phyloP scores from a whole-genome alignment of 1,284 basidiomycete species.

The Melampsora larici-populina region DNA sequence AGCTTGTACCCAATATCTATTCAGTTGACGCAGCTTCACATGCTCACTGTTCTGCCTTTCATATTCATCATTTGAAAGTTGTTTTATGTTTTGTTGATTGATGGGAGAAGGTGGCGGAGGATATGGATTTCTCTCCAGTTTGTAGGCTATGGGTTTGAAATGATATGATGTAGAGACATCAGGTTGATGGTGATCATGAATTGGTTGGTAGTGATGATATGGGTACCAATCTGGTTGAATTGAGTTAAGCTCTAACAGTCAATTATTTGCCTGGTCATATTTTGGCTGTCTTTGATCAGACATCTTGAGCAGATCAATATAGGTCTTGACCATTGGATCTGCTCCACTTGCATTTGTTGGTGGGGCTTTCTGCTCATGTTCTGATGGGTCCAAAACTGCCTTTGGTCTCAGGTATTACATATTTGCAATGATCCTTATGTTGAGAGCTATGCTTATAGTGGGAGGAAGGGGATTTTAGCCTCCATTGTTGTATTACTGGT shows the following conservation, averaged over 20 bases:
- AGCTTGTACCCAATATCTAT: neutral
- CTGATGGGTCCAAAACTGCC: neutral
- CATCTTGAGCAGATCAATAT: neutral
- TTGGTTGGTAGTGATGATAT: too few species aligned
- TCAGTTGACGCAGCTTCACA: too few species aligned
- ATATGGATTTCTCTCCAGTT: constrained; percentile 32
- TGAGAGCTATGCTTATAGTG: too few species aligned
- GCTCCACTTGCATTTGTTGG: neutral
- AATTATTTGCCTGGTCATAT: too few species aligned
- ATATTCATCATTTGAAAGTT: too few species aligned
- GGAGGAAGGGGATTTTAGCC: neutral
- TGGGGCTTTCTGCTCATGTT: too few species aligned
- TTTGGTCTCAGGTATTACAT: neutral
- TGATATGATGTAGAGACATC: neutral
- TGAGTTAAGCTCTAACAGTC: too few species aligned
- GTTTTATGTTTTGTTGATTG: too few species aligned
- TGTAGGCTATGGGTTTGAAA: constrained; percentile 20
- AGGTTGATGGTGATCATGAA: neutral
- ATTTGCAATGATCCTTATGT: neutral
- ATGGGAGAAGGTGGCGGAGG: constrained; percentile 9
- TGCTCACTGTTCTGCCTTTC: too few species aligned
- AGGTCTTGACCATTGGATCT: too few species aligned
- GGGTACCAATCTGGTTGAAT: too few species aligned
- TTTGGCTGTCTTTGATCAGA: neutral
- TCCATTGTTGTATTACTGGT: too few species aligned